Evolutionary conservation across 2,329 filamentous ascomycete species (phyloP), one percentile per base, ranked within the genome.

Genomic region (Hymenotorrendiella dingleyae): DNA sequence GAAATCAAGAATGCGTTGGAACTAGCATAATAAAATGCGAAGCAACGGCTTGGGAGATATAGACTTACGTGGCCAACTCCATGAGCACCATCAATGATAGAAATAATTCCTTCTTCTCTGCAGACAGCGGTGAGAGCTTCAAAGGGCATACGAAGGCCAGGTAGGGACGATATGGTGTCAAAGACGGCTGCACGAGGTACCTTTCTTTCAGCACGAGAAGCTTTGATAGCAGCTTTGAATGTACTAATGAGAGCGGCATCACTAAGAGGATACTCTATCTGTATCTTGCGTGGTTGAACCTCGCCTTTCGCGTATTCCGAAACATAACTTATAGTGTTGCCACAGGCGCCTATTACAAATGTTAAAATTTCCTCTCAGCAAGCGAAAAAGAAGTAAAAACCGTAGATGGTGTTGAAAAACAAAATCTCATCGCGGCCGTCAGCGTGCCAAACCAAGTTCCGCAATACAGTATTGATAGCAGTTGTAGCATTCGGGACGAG

Each of bases 401-500:
- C 44, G 59, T 95, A 95, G 40, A 88, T 75, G 37, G 84, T 88
- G 27, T 74, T 75, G 59, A 95, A 94, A 63, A 81, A 83, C 33
- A 94, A 56, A 49, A 94, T 84, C 48, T 84, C 80, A 59, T 96
- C 90, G 9, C 55, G 58, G 2, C 57, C 55, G 47, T 83, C 82
- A 0, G 69, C 61, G 27, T 76, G 62, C 72, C 82, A 94, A 1
- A 61, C 58, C 2, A 96, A 63, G 59, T 84, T 90, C 30, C 83
- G 78, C n/a, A 95, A 73, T 4, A 94, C 77, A 0, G 80, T 86
- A 65, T 93, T 91, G 35, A 89, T 65, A 19, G 78, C 86, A 0
- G 76, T 82, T 0, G 87, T 94, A 10, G 89, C 87, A 61, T 96
- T 96, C 44, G 76, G 69, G 1, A 94, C 80, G 50, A 94, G 82